Conservation (phyloP, 768 basidiomycete species). For the Melanogaster broomeanus region DNA sequence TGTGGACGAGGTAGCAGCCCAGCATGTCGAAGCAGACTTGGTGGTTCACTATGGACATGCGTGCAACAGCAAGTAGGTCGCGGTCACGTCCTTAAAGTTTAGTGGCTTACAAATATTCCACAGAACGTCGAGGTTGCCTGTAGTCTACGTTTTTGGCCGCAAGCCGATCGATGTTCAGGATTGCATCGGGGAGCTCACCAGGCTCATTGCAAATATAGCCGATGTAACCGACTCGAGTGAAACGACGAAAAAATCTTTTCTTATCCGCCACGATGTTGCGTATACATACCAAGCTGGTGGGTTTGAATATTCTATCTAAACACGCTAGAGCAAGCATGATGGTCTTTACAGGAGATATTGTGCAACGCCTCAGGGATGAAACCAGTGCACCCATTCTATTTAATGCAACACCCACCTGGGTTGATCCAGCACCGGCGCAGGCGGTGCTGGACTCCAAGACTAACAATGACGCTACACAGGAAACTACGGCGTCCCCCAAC, state of each 20-base stretch:
- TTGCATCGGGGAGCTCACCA: constrained; percentile 46
- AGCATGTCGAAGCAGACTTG: constrained; percentile 89
- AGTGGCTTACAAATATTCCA: background rate
- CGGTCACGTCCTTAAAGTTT: background rate
- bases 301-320: background rate
- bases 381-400: constrained; percentile 38
- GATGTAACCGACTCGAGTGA: constrained; percentile 2
- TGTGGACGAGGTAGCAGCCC: constrained; percentile 93
- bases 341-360: constrained; percentile 16
- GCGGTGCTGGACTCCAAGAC: background rate
- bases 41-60: constrained; percentile 97
- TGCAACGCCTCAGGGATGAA: constrained; percentile 22
- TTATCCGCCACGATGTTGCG: constrained; percentile 76
- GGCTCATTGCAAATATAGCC: constrained; percentile 26
- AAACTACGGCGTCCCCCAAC: background rate
- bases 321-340: background rate
- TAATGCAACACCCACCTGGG: constrained; percentile 31
- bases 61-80: constrained; percentile 85
- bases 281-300: constrained; percentile 71
- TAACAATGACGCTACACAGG: background rate
- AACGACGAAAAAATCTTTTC: constrained; percentile 31
- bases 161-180: constrained; percentile 57
- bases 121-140: constrained; percentile 86
- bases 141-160: constrained; percentile 89
- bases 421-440: constrained; percentile 12